Evolutionary conservation across 371 early-diverging fungal genomes (phyloP), one percentile per base, ranked within the genome.

Genomic region (Lichtheimia hyalospora): DNA sequence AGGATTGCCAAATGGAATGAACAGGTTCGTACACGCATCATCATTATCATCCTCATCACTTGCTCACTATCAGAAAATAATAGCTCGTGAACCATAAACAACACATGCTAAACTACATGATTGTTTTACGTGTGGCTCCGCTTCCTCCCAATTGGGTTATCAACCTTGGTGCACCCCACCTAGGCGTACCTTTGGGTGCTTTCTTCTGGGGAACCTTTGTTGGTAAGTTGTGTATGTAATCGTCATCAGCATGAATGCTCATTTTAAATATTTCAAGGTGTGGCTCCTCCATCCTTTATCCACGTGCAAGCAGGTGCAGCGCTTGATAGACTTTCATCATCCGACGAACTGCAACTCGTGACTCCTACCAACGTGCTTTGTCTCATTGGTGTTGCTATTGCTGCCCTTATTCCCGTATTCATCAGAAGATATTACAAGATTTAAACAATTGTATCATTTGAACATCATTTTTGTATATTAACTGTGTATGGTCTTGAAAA

Each of bases 291-390:
- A 2, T 83, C 84, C 0, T 85, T 87, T 53, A 84, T 87, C n/a
- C 87, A 87, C 61, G 82, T 84, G 3, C 85, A 85, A 56, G 85
- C 87, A 14, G 87, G 87, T 27, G 86, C 79, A 12, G 84, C 86
- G 3, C 51, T 85, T 52, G 84, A 84, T 43, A 61, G 79, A 20
- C 66, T 85, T 43, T 83, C 86, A 12, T 81, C 84, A 18, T 79
- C 84, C 23, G 83, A 84, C 50, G 65, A 75, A 53, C 60, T 81
- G 14, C 61, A 70, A 15, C 23, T 81, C 14, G 49, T 81, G 0
- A 81, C 81, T 6, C 71, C 75, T n/a, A 62, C 64, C 20, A 81
- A 81, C 51, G 63, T 77, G 0, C 16, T 64, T 3, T 81, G 81
- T 62, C 69, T 81, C 41, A 52, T 70, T 15, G 78, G 68, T 13